Evolutionary conservation across 257 asterid species (phyloP), one percentile per base, ranked within the genome.

Genomic region (Buddleja alternifolia): DNA sequence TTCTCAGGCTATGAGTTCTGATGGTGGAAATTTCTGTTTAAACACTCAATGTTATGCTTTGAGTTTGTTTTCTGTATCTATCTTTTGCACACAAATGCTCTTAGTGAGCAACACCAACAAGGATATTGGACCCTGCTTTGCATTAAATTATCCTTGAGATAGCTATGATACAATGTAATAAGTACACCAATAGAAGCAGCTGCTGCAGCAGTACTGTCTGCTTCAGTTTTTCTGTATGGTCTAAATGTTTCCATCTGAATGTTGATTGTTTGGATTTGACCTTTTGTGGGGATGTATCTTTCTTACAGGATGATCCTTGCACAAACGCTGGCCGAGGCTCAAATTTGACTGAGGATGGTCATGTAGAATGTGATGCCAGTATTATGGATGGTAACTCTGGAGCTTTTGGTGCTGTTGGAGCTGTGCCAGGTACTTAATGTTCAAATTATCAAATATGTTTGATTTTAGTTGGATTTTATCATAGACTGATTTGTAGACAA

Each of bases 261-360:
- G 25, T 37, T 47, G 63, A 39, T 14, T 67, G 41, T 7, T 66
- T 32, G 36, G 14, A 60, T 53, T n/a, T 69, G 44, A 45, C 59
- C 17, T 47, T 23, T 47, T 55, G 75, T 29, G 54, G 69, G 60
- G 23, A 2, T 20, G 16, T 29, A 32, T 57, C 14, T 41, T 63
- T 12, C 54, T 16, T 60, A 36, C 73, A 93, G 99, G 97, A 93
- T 76, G 99, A 93, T 83, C 97, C 97, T 58, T 71, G 84, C 82
- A 88, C 90, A 45, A 93, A 93, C 83, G 97, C 99, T 53, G 99
- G 97, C 51, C 78, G 95, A 66, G 99, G 97, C 71, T 93, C 99
- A 15, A 90, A 88, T 77, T 81, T 93, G 85, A 90, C 96, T 1
- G 99, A 90, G 86, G 95, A 85, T 64, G 97, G 99, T 34, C 81